Conservation (phyloP, 176 grass and related monocot species). For the Saccharum spontaneum region DNA sequence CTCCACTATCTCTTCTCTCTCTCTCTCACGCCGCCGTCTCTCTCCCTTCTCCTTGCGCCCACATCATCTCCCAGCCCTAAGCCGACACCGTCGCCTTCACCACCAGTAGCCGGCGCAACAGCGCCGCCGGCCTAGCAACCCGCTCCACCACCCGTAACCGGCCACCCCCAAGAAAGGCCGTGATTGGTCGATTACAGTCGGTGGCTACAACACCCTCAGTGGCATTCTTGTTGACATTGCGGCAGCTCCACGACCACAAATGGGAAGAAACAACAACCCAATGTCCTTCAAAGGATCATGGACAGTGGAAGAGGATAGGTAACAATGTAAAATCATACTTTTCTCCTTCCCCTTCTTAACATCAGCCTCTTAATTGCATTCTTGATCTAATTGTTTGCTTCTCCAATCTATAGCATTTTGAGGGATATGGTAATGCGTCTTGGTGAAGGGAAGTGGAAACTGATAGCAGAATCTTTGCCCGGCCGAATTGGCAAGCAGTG, state of each 20-base stretch:
- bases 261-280: not conserved
- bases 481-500: slow-evolving; percentile 82
- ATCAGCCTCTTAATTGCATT: not conserved
- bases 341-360: not conserved
- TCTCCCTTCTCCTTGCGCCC: too few species aligned
- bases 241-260: not conserved
- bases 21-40: too few species aligned
- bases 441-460: slow-evolving; percentile 63
- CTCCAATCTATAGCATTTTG: slow-evolving; percentile 41
- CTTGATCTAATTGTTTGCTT: not conserved
- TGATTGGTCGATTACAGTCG: not conserved
- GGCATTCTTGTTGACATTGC: not conserved
- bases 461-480: slow-evolving; percentile 55
- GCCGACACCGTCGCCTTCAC: too few species aligned
- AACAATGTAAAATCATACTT: not conserved
- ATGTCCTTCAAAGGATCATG: slow-evolving; percentile 48
- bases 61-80: too few species aligned
- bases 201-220: not conserved
- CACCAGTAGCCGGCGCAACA: too few species aligned
- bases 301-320: slow-evolving; percentile 73
- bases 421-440: slow-evolving; percentile 43
- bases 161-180: too few species aligned
- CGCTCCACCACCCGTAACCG: too few species aligned
- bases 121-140: too few species aligned
- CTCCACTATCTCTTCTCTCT: too few species aligned